Conservation (phyloP, 2,329 filamentous ascomycete species). For the Penicillium psychrosexuale region DNA sequence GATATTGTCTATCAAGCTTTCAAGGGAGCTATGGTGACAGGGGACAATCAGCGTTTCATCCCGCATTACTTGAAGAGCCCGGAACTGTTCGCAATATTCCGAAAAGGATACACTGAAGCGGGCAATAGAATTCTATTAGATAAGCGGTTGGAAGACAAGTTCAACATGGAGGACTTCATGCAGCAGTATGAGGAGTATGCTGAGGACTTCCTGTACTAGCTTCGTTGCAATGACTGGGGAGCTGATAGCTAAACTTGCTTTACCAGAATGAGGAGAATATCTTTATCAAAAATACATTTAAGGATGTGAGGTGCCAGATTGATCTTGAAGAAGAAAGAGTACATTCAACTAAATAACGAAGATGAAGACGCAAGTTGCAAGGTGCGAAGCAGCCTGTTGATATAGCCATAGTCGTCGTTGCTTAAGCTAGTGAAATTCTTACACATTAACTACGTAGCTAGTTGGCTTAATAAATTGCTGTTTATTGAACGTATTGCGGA, state of each 20-base stretch:
- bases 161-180: constrained; percentile 11
- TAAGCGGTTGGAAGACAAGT: neutral
- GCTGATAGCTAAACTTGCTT: neutral
- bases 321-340: too few species aligned
- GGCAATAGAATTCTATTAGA: constrained; percentile 3
- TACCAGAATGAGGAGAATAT: neutral
- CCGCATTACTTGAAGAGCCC: constrained; percentile 14
- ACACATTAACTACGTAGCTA: too few species aligned
- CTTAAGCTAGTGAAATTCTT: too few species aligned
- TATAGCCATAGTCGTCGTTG: too few species aligned
- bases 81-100: constrained; percentile 13
- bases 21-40: constrained; percentile 14
- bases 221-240: too few species aligned
- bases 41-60: constrained; percentile 13
- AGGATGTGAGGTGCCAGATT: too few species aligned
- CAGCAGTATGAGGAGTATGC: constrained; percentile 14
- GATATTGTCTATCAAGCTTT: constrained; percentile 12
- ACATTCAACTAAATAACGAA: too few species aligned
- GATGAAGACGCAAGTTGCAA: too few species aligned
- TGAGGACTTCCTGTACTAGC: constrained; percentile 8
- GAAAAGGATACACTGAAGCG: constrained; percentile 6
- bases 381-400: too few species aligned
- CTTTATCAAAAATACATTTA: too few species aligned
- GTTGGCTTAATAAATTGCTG: too few species aligned
- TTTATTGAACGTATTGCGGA: too few species aligned